phyloP scores from a whole-genome alignment of 495 filamentous ascomycete genomes.

The Penicillium malachiteum region DNA sequence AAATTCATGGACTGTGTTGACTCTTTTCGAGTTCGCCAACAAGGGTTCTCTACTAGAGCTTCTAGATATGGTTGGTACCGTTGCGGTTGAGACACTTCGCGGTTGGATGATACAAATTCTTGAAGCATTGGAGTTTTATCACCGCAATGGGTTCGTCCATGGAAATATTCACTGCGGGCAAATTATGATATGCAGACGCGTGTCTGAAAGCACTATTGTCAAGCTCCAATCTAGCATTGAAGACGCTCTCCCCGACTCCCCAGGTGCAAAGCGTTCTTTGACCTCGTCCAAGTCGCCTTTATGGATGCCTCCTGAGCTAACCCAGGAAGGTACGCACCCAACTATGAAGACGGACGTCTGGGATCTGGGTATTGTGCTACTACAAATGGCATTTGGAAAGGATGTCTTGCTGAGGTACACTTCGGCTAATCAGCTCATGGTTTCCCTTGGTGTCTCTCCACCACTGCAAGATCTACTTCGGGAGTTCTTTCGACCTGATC shows the following conservation, averaged over 20 bases:
- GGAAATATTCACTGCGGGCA: constrained; percentile 74
- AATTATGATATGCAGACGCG: constrained; percentile 59
- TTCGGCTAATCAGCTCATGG: constrained; percentile 68
- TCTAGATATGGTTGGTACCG: constrained; percentile 70
- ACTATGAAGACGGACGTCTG: constrained; percentile 90
- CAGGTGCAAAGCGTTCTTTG: constrained; percentile 39
- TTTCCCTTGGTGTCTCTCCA: constrained; percentile 63
- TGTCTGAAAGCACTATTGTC: constrained; percentile 42
- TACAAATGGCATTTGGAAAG: constrained; percentile 93
- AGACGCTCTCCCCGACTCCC: constrained; percentile 36
- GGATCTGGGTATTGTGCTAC: constrained; percentile 84
- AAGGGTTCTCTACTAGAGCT: constrained; percentile 82
- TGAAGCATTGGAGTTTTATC: constrained; percentile 82
- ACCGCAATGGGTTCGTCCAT: constrained; percentile 78
- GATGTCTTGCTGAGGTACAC: constrained; percentile 72
- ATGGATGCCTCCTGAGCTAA: constrained; percentile 81
- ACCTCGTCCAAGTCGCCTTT: constrained; percentile 69
- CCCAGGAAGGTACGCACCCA: constrained; percentile 54
- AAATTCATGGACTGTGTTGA: constrained; percentile 69
- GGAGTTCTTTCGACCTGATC: constrained; percentile 78
- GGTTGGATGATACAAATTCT: constrained; percentile 89
- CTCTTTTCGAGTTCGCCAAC: constrained; percentile 74
- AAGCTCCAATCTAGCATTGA: constrained; percentile 46
- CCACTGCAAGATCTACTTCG: constrained; percentile 75
- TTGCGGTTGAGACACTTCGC: constrained; percentile 69